Percentiles rank a stretch among this genome's conserved stretches.
These are phyloP conservation scores for Chernovozyma aurita DNA, from an alignment of 1,139 yeast species.

Conservation along the genomic window DNA sequence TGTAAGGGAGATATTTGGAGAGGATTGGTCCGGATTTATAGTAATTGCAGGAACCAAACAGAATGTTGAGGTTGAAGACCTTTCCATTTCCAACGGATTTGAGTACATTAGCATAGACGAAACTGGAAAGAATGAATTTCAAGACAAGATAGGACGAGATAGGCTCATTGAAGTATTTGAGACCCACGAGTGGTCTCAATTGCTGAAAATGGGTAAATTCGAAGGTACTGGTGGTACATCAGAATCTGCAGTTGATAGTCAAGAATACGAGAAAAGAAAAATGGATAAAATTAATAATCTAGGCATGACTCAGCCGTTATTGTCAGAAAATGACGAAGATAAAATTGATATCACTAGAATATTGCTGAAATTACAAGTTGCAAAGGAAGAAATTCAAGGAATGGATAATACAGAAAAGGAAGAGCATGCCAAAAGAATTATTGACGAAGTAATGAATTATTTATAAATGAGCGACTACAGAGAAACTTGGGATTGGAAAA, in stretches of 20 bases:
- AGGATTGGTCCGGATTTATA: conserved; percentile 19
- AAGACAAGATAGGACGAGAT: conserved; percentile 24
- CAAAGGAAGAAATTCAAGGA: conserved; percentile 22
- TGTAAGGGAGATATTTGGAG: background rate
- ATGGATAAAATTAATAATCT: conserved; percentile 13
- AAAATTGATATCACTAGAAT: conserved; percentile 24
- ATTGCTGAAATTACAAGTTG: conserved; percentile 26
- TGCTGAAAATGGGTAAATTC: conserved; percentile 10
- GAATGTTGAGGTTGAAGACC: conserved; percentile 26
- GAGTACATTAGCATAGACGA: conserved; percentile 26
- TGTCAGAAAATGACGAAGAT: conserved; percentile 13
- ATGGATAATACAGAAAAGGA: conserved; percentile 24
- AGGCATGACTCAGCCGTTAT: conserved; percentile 26
- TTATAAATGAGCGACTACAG: conserved; percentile 23
- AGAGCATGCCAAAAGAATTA: conserved; percentile 27
- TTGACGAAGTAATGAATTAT: conserved; percentile 36
- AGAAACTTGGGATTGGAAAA: too few species aligned
- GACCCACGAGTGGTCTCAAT: conserved; percentile 37
- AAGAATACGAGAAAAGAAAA: conserved; percentile 16
- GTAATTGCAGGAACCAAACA: conserved; percentile 21
- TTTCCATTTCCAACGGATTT: conserved; percentile 23
- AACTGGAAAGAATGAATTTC: conserved; percentile 22
- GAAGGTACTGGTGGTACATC: background rate
- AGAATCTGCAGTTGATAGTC: background rate
- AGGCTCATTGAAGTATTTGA: conserved; percentile 34